Evolutionary conservation across 495 filamentous ascomycete genomes (phyloP).

Genomic region (Hyphodiscus hymeniophilus): DNA sequence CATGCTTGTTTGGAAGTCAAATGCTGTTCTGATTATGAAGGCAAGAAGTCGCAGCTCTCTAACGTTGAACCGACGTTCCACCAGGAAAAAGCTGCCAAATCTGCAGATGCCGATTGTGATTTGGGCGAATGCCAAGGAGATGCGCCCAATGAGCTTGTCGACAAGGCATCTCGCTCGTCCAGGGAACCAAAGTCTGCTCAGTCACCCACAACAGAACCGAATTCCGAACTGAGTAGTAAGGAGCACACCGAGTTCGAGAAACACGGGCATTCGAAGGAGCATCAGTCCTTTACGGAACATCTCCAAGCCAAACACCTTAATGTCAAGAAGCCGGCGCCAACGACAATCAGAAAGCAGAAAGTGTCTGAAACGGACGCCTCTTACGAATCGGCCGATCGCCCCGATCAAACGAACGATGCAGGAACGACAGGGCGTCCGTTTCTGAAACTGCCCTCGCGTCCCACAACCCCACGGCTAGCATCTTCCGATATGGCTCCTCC

Average conservation of each 20-base stretch:
- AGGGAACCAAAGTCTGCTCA: background rate
- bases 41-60: no score
- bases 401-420: constrained; percentile 10
- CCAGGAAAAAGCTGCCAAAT: no score
- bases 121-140: background rate
- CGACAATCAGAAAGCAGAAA: background rate
- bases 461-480: background rate
- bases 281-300: background rate
- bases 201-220: background rate
- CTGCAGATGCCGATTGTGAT: no score
- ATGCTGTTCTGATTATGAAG: background rate
- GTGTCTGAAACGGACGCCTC: background rate
- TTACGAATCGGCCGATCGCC: background rate
- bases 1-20: background rate
- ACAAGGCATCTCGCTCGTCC: background rate
- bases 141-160: background rate
- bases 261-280: background rate
- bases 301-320: background rate
- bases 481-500: background rate
- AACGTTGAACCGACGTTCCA: no score
- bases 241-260: background rate
- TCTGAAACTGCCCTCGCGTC: constrained; percentile 25
- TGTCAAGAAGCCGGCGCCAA: background rate
- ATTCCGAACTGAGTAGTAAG: background rate
- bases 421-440: constrained; percentile 33